Conservation (phyloP, 345 rosid genomes). For the Iberis pinnata region DNA sequence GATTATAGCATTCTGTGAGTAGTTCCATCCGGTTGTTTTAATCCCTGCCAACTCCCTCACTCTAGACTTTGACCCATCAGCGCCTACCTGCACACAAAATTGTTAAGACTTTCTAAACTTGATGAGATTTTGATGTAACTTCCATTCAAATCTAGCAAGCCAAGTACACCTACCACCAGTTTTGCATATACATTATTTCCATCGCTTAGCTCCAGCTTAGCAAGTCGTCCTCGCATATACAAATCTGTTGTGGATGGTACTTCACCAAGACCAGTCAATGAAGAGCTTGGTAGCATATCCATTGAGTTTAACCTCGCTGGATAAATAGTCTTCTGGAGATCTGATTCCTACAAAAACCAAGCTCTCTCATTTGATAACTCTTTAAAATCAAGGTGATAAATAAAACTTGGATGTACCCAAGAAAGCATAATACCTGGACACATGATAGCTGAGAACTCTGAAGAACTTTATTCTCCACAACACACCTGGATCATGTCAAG, state of each 20-base stretch:
- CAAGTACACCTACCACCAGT: slow-evolving; percentile 61
- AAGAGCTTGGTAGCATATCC: slow-evolving; percentile 53
- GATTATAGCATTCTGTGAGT: slow-evolving; percentile 80
- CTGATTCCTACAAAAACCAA: slow-evolving; percentile 49
- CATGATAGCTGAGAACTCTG: slow-evolving; percentile 64
- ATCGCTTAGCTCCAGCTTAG: slow-evolving; percentile 68
- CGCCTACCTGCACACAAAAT: slow-evolving; percentile 84
- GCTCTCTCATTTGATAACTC: too few relatives aligned
- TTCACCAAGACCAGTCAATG: slow-evolving; percentile 36
- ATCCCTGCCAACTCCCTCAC: slow-evolving; percentile 85
- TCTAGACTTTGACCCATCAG: slow-evolving; percentile 84
- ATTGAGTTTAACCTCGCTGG: slow-evolving; percentile 66
- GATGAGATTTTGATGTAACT: not conserved
- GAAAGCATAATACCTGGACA: slow-evolving; percentile 47
- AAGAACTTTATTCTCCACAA: slow-evolving; percentile 93
- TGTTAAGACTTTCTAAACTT: too few relatives aligned
- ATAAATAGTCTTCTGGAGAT: slow-evolving; percentile 54
- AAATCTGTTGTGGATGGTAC: slow-evolving; percentile 36
- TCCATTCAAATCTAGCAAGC: not conserved
- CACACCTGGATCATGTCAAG: slow-evolving; percentile 54
- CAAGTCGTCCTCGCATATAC: slow-evolving; percentile 43
- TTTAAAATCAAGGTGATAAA: slow-evolving; percentile 5
- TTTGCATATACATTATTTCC: slow-evolving; percentile 66
- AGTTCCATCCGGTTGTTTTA: slow-evolving; percentile 80
- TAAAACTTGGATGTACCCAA: slow-evolving; percentile 3